These are phyloP conservation scores for Populus hybrid DNA, from an alignment of 441 rosid species.

Conservation along the genomic window DNA sequence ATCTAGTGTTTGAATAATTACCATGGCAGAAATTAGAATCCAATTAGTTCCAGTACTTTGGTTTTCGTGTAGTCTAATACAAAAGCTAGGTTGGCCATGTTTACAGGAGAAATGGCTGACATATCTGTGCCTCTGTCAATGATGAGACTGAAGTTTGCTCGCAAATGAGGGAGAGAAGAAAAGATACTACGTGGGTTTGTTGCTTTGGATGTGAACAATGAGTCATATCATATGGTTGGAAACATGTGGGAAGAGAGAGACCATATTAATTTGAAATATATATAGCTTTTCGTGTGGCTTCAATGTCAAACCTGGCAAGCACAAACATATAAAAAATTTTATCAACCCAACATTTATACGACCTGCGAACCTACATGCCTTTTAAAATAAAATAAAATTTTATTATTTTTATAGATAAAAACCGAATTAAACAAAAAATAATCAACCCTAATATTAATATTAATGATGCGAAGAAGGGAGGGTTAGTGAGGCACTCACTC, in stretches of 20 bases:
- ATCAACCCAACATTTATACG: too few species aligned
- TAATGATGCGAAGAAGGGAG: too few species aligned
- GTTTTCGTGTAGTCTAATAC: background rate
- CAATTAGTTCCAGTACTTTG: too few species aligned
- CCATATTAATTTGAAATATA: background rate
- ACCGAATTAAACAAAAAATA: fast-evolving
- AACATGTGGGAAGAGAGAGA: background rate
- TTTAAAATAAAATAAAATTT: too few species aligned
- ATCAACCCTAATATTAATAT: too few species aligned
- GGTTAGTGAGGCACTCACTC: too few species aligned
- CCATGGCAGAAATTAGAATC: too few species aligned
- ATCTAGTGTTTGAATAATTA: background rate
- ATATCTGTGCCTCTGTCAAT: background rate
- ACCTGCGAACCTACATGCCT: too few species aligned
- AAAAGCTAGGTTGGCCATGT: background rate
- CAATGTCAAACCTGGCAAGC: conserved; percentile 17
- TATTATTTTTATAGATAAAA: too few species aligned
- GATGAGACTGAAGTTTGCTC: background rate
- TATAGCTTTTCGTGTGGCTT: conserved; percentile 22
- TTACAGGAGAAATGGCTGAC: background rate
- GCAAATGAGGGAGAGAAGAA: too few species aligned
- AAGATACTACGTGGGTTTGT: too few species aligned
- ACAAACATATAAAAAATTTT: background rate
- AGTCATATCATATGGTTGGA: background rate
- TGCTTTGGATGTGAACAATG: too few species aligned